These are phyloP conservation scores for Apophysomyces variabilis DNA, from an alignment of 371 early-diverging fungal species.

Conservation along the genomic window DNA sequence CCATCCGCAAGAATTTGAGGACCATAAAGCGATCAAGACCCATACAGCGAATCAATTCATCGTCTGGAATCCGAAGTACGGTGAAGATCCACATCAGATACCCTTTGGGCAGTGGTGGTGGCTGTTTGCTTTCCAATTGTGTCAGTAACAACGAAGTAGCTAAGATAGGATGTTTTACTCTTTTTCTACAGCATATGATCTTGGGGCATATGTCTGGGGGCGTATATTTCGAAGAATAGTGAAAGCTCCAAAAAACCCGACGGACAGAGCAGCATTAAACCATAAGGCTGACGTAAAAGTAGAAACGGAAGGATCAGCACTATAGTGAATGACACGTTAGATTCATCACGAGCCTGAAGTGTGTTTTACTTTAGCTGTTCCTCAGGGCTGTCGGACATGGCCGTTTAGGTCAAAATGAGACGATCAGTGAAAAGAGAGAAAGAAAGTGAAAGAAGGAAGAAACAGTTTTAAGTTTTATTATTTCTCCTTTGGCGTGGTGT, in stretches of 20 bases:
- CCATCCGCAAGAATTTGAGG: constrained; percentile 70
- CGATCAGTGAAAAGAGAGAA: neutral
- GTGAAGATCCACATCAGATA: constrained; percentile 66
- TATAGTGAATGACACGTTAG: constrained; percentile 7
- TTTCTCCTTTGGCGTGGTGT: neutral
- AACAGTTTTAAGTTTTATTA: too few species aligned
- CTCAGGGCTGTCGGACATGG: constrained; percentile 11
- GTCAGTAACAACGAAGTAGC: too few species aligned
- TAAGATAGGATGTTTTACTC: constrained; percentile 37
- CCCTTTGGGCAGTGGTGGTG: constrained; percentile 58
- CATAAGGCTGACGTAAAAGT: constrained; percentile 70
- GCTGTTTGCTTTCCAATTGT: constrained; percentile 44
- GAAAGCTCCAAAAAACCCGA: constrained; percentile 61
- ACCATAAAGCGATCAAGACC: constrained; percentile 85
- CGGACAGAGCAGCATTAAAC: constrained; percentile 67
- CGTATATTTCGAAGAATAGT: constrained; percentile 58
- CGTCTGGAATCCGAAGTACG: constrained; percentile 60
- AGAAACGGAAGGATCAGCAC: constrained; percentile 50
- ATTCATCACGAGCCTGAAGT: neutral
- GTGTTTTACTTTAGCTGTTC: constrained; percentile 11
- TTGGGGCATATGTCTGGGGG: constrained; percentile 71
- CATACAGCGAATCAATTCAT: constrained; percentile 59
- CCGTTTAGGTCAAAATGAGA: neutral
- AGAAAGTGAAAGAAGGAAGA: too few species aligned
- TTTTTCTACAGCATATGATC: constrained; percentile 68